Evolutionary conservation across 352 stramenopile species (phyloP), one percentile per base, ranked within the genome.

Genomic region (Phytophthora gonapodyides): DNA sequence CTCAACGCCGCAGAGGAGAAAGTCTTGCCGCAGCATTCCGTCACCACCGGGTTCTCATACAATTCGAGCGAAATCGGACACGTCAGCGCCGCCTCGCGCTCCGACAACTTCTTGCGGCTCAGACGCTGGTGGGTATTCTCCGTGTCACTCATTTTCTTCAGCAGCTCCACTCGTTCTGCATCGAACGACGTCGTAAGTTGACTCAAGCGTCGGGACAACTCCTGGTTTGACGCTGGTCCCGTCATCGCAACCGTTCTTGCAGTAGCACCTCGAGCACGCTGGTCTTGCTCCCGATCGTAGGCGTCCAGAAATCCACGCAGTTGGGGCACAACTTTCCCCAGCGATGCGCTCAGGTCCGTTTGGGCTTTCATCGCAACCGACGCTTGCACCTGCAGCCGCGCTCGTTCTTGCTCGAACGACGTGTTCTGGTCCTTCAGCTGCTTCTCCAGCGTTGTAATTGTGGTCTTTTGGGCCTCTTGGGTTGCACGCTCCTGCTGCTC

Each of bases 11-110:
- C 33, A 10, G 51, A 67, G 13, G 64, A 72, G 21, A 72, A 72
- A 0, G 57, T 72, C n/a, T 68, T 72, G 3, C 64, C 58, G 27
- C 57, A 72, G 41, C 64, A 72, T 13, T 42, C 47, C 2, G 64
- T 68, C 7, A 57, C 17, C n/a, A 72, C 58, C 9, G 57, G 64
- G 21, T 68, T 47, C 24, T 68, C 64, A 17, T 68, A 68, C 47
- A 72, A 33, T 24, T 72, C 64, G n/a, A 68, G 19, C 31, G 53
- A 64, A 45, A 72, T 72, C 2, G 64, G 64, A 38, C 64, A 72
- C 11, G 47, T 64, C 24, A 72, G 34, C 13, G 17, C 31, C n/a
- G 48, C 43, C 37, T 72, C 64, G 5, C 64, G 46, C 24, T 64
- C 51, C 6, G 30, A 19, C 30, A 61, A 36, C 13, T 54, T 61